phyloP scores from a whole-genome alignment of 768 basidiomycete genomes.

The Pholiota microspora region DNA sequence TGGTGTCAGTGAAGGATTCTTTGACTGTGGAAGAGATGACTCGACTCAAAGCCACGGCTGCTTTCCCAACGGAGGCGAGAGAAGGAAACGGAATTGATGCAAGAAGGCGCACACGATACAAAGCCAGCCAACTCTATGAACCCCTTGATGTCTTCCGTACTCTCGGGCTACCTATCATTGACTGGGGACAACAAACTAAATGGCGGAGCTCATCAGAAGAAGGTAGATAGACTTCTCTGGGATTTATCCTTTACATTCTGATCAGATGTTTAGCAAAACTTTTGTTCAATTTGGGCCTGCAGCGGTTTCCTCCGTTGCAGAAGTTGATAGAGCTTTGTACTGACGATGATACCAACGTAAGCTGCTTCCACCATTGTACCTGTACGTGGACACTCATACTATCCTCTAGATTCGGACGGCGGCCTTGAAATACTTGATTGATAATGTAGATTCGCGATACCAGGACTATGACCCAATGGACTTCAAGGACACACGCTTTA shows the following conservation, averaged over 20 bases:
- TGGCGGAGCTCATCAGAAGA: constrained; percentile 87
- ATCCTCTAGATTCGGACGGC: constrained; percentile 37
- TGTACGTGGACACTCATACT: neutral
- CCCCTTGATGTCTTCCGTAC: constrained; percentile 70
- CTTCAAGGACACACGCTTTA: constrained; percentile 64
- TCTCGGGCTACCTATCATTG: constrained; percentile 77
- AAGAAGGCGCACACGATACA: constrained; percentile 49
- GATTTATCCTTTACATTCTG: neutral
- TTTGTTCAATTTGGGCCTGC: constrained; percentile 68
- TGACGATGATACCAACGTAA: constrained; percentile 41
- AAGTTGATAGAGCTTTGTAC: constrained; percentile 70
- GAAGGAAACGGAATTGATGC: constrained; percentile 17
- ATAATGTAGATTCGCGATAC: constrained; percentile 66
- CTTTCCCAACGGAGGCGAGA: constrained; percentile 63
- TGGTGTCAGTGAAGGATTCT: constrained; percentile 73
- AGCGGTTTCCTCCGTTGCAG: constrained; percentile 64
- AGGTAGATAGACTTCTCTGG: constrained; percentile 45
- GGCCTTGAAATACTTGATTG: constrained; percentile 82
- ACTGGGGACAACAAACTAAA: constrained; percentile 78
- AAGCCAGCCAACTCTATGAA: constrained; percentile 81
- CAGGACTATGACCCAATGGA: constrained; percentile 51
- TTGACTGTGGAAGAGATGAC: constrained; percentile 42
- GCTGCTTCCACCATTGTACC: neutral
- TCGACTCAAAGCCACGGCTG: constrained; percentile 66
- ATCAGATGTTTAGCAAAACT: constrained; percentile 61